Evolutionary conservation across 305 asterid species (phyloP).

Genomic region (Plantago lanceolata): DNA sequence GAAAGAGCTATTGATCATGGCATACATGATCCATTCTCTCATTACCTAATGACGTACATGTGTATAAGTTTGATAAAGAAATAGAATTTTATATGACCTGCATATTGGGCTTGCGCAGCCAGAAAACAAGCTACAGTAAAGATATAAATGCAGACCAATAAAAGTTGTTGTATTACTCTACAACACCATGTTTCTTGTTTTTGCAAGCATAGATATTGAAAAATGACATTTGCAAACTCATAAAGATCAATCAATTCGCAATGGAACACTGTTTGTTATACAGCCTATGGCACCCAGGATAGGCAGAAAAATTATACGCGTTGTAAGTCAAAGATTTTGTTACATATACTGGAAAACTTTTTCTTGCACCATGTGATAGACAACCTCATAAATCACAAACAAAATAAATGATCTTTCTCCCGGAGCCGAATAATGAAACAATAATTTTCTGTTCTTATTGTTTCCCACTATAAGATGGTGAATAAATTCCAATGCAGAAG

Average conservation of each 20-base stretch:
- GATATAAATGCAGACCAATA: neutral
- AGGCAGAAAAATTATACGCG: neutral
- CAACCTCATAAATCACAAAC: too few species aligned
- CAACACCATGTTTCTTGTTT: neutral
- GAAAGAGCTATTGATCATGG: slow-evolving; percentile 4
- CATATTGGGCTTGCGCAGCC: neutral
- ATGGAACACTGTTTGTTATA: neutral
- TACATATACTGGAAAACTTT: neutral
- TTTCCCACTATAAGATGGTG: too few species aligned
- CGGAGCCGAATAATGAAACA: too few species aligned
- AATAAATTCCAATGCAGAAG: too few species aligned
- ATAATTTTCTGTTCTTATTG: too few species aligned
- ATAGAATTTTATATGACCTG: neutral
- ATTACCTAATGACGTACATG: neutral
- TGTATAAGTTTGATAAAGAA: too few species aligned
- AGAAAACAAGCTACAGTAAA: neutral
- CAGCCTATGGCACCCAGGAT: neutral
- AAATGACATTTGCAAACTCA: too few species aligned
- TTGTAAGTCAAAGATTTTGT: neutral
- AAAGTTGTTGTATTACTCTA: neutral
- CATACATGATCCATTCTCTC: neutral
- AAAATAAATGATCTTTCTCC: too few species aligned
- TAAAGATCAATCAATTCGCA: neutral
- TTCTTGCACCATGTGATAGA: neutral
- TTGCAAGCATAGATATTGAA: too few species aligned